These are phyloP conservation scores for Boletus nobilissimus DNA, from an alignment of 1,284 basidiomycete genomes.

Conservation along the genomic window DNA sequence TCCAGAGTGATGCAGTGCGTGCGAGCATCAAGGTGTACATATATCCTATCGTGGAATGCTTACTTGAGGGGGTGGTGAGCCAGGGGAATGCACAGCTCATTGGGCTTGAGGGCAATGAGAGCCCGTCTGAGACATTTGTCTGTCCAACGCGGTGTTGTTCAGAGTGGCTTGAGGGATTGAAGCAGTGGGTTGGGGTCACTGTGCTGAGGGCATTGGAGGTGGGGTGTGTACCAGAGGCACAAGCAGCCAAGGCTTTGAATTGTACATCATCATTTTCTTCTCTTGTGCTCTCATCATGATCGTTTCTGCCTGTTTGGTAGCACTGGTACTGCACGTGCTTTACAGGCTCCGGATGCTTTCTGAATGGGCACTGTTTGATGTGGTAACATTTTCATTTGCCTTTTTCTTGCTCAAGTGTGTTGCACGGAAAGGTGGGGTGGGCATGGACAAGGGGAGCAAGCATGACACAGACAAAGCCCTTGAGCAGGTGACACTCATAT, in stretches of 20 bases:
- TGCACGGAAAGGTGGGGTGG: conserved; percentile 75
- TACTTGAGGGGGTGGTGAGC: conserved; percentile 74
- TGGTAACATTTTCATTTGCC: conserved; percentile 85
- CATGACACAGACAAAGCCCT: conserved; percentile 35
- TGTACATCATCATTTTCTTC: conserved; percentile 54
- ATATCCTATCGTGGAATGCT: conserved; percentile 63
- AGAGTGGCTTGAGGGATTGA: conserved; percentile 73
- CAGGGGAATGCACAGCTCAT: conserved; percentile 65
- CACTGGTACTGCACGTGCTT: conserved; percentile 85
- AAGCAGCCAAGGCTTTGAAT: conserved; percentile 76
- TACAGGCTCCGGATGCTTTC: conserved; percentile 88
- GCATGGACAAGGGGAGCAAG: conserved; percentile 36
- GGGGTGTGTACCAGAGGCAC: conserved; percentile 75
- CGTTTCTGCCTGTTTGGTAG: conserved; percentile 48
- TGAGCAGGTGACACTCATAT: too few relatives aligned
- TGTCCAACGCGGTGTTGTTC: conserved; percentile 73
- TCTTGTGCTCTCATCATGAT: neutral
- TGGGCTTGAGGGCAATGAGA: conserved; percentile 53
- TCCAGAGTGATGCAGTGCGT: conserved; percentile 53
- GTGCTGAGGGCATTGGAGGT: conserved; percentile 79
- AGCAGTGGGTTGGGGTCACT: conserved; percentile 82
- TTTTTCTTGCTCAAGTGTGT: conserved; percentile 84
- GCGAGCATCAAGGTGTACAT: conserved; percentile 66
- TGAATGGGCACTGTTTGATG: conserved; percentile 86
- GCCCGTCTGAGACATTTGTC: conserved; percentile 79